Evolutionary conservation across 805 yeast species (phyloP).

Genomic region (Yarrowia porcina): DNA sequence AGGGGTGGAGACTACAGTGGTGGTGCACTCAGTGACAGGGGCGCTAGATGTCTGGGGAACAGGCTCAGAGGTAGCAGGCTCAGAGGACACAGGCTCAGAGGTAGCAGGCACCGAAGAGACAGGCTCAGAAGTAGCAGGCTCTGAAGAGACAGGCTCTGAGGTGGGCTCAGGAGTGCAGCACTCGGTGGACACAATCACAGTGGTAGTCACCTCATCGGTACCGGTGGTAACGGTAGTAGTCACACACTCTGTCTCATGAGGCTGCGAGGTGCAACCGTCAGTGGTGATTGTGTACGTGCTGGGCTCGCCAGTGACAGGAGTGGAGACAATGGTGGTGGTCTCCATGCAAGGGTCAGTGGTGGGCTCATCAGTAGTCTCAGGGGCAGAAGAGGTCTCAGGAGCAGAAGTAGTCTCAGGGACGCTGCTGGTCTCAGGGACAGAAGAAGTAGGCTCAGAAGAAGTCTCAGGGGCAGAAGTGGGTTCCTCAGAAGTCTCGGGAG

Average conservation of each 20-base stretch:
- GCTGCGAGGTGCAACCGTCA: background rate
- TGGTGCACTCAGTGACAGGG: background rate
- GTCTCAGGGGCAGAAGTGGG: background rate
- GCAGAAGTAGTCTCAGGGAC: background rate
- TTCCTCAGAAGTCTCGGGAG: background rate
- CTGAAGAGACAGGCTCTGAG: background rate
- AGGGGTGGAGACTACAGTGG: background rate
- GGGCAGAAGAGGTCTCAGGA: background rate
- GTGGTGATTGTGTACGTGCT: background rate
- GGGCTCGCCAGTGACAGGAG: background rate
- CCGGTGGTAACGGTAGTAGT: background rate
- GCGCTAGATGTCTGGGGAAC: background rate
- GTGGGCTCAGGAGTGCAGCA: background rate
- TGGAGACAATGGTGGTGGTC: conserved; percentile 5
- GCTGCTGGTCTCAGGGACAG: background rate
- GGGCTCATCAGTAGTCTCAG: background rate
- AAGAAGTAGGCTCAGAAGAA: background rate
- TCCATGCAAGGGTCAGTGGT: background rate
- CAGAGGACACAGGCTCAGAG: background rate
- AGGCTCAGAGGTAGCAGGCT: background rate
- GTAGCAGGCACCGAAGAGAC: background rate
- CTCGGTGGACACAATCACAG: background rate
- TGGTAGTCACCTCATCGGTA: background rate
- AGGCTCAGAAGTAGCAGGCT: background rate
- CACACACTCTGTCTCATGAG: background rate